Percentiles rank a stretch among this genome's conserved stretches.
Conservation (phyloP, 2,329 filamentous ascomycete genomes). For the Ceratocystis albifundus region DNA sequence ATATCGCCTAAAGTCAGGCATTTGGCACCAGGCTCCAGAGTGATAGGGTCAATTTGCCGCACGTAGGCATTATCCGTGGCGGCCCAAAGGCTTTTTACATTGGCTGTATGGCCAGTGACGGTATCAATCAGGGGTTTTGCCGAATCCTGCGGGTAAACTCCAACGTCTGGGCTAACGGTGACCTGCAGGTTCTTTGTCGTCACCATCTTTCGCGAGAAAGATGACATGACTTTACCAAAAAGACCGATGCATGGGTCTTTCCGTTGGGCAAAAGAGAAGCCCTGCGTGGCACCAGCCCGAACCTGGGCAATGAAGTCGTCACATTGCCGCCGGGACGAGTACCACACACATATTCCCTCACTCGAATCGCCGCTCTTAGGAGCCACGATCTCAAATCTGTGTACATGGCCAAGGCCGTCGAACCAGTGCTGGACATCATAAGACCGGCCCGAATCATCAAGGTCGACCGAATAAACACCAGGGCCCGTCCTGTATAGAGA, state of each 20-base stretch:
- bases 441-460: constrained; percentile 26
- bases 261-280: constrained; percentile 57
- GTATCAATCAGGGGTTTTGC: constrained; percentile 21
- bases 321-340: constrained; percentile 59
- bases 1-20: constrained; percentile 45
- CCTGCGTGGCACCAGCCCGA: constrained; percentile 45
- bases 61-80: constrained; percentile 46
- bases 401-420: constrained; percentile 59
- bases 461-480: constrained; percentile 50
- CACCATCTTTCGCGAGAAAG: constrained; percentile 37
- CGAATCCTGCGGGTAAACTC: constrained; percentile 34
- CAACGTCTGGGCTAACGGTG: constrained; percentile 52
- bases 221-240: constrained; percentile 58
- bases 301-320: constrained; percentile 52
- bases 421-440: constrained; percentile 66
- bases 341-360: constrained; percentile 39
- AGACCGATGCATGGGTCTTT: constrained; percentile 63
- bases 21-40: constrained; percentile 57
- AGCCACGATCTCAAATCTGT: constrained; percentile 58
- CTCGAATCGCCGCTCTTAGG: constrained; percentile 24
- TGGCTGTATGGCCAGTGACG: constrained; percentile 31
- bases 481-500: constrained; percentile 64
- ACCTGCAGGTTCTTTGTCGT: constrained; percentile 51
- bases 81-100: constrained; percentile 40
- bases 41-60: constrained; percentile 55